Base-by-base conservation (phyloP, 495 filamentous ascomycete species). In the Thozetella sp. region DNA sequence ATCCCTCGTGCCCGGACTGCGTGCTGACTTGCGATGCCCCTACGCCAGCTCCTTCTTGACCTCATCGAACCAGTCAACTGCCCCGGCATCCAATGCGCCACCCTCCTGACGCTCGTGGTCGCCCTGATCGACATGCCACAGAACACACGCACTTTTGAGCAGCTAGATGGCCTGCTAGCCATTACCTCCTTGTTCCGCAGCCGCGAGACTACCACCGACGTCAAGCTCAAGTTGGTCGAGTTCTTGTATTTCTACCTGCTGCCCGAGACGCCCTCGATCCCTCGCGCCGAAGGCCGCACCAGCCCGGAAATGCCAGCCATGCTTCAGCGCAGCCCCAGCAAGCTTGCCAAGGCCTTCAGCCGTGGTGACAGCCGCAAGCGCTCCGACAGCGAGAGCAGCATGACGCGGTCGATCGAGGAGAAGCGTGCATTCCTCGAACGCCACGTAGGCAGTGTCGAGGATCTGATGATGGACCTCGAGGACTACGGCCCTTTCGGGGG, bases 171-270 rank as follows among this genome's bases (percentile, higher is more conserved):
- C 27, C 83, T 99, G 1, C 82, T 96, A 15, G 96, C 95, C 1
- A 84, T 98, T n/a, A 96, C 94, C 22, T 93, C 90, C 9, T 82
- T 98, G 6, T 97, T 97, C 83, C 96, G 96, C 72, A 86, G 83
- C 60, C 86, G 90, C 34, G 83, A 86, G 63, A 97, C 93, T 3
- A 85, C 85, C 15, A 84, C 91, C 56, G 91, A 93, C 62, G 94
- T 99, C 57, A 97, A 96, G 72, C 85, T 97, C 63, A 93, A 93
- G 66, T 83, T 96, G 11, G 88, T 97, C 58, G 95, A 99, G 68
- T 97, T 99, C 71, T 76, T 99, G 3, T 97, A 98, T 75, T 97
- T 97, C 75, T 99, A 98, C 73, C 86, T 99, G 52, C 97, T 97
- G 88, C 93, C 93, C 25, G 95, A 98, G 74, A 86, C 83, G 1